Evolutionary conservation across 2,329 filamentous ascomycete genomes (phyloP), one percentile per base, ranked within the genome.

Genomic region (Myrmaecium sp.): DNA sequence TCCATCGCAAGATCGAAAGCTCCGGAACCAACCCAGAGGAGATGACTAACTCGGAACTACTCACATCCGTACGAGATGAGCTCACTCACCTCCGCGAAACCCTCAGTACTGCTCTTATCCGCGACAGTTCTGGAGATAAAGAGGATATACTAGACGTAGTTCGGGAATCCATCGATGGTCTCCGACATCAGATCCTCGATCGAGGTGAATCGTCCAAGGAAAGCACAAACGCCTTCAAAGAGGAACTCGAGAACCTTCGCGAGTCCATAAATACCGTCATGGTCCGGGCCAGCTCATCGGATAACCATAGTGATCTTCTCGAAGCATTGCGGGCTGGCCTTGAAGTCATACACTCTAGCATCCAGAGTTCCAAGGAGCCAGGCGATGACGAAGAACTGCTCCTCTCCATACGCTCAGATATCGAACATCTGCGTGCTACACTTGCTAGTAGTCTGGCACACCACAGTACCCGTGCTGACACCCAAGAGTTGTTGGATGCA

Each of bases 131-230:
- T 4, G 57, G 55, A 11, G 62, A 71, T 28, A 69, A 64, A 25
- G 65, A 78, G 18, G 78, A 84, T 26, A 64, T 86, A 14, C 62
- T 91, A 1, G 67, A 77, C 33, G 69, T 72, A 6, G 56, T 86
- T 3, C 71, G 50, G 14, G 51, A 55, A 32, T 43, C 55, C 4
- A 39, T 61, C 11, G 56, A 61, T 13, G 54, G 51, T 5, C 40
- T 62, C 14, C 49, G 51, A 5, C 43, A 44, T 5, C 49, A 54
- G 21, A 36, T 57, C 10, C 36, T 39, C 12, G 49, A 57, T 5
- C 52, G 59, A 11, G 48, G 49, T 26, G 50, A 51, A 9, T 42
- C 49, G 14, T 51, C 56, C 7, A 52, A 53, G 16, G 53, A 55
- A 21, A 46, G 47, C 5, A 35, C 58, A n/a, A 46, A 43, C n/a